Percentiles rank a stretch among this genome's conserved stretches.
Conservation (phyloP, 495 filamentous ascomycete genomes). For the Daldinia decipiens region DNA sequence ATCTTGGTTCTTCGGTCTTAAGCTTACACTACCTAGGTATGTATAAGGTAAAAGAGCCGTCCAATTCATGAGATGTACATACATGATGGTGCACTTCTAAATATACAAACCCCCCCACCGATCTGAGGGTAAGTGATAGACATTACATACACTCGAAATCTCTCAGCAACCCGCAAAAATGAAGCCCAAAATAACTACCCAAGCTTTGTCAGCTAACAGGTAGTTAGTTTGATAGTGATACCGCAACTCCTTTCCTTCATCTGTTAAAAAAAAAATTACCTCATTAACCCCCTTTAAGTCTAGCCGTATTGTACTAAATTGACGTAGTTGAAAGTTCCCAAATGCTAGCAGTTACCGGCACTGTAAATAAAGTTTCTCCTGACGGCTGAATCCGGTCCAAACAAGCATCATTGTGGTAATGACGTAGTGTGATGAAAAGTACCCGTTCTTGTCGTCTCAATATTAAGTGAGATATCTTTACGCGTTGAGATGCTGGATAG, state of each 20-base stretch:
- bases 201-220: background rate
- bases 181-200: background rate
- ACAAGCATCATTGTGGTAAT: constrained; percentile 25
- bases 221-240: constrained; percentile 26
- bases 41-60: too few relatives aligned
- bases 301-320: constrained; percentile 14
- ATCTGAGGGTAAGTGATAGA: background rate
- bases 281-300: constrained; percentile 22
- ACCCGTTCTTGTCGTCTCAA: background rate
- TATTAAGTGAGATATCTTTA: background rate
- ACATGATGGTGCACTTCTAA: background rate
- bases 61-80: background rate
- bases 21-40: background rate
- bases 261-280: constrained; percentile 14
- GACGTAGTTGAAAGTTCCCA: constrained; percentile 22
- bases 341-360: constrained; percentile 1
- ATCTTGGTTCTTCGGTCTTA: background rate
- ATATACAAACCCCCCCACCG: background rate
- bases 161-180: background rate
- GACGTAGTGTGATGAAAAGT: constrained; percentile 31
- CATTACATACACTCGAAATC: background rate
- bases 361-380: constrained; percentile 25
- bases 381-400: constrained; percentile 18
- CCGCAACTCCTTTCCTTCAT: constrained; percentile 22
- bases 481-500: background rate